Evolutionary conservation across 192 early-diverging fungal species (phyloP).

Genomic region (Diversispora epigaea): DNA sequence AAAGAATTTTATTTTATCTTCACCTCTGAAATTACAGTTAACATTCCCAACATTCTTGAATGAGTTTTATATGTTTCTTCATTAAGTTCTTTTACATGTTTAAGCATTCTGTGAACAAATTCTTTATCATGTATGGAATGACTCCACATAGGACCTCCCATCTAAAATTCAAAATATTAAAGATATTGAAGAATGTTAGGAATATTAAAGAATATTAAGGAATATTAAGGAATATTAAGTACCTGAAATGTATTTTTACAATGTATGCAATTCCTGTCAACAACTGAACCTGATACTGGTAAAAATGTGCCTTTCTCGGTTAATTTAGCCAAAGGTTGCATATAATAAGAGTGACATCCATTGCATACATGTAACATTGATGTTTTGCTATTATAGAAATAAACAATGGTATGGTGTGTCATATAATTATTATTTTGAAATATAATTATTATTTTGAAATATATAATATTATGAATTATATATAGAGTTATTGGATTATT

Average conservation of each 20-base stretch:
- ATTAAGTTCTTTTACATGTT: conserved; percentile 62
- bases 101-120: conserved; percentile 82
- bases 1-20: background rate
- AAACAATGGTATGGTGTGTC: background rate
- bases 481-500: background rate
- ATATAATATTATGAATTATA: background rate
- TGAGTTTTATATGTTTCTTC: conserved; percentile 72
- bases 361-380: conserved; percentile 81
- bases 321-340: conserved; percentile 73
- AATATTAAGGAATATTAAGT: conserved; percentile 29
- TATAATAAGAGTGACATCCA: conserved; percentile 73
- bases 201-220: background rate
- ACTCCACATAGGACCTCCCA: conserved; percentile 93
- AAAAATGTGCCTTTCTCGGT: conserved; percentile 62
- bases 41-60: conserved; percentile 92
- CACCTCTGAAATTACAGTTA: conserved; percentile 84
- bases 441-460: background rate
- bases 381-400: conserved; percentile 61
- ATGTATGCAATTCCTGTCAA: conserved; percentile 63
- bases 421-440: background rate
- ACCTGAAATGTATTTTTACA: conserved; percentile 76
- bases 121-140: conserved; percentile 77
- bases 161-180: conserved; percentile 37
- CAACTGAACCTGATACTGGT: conserved; percentile 60
- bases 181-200: too few species aligned